These are phyloP conservation scores for Galium porrigens DNA, from an alignment of 305 asterid genomes.

Conservation along the genomic window DNA sequence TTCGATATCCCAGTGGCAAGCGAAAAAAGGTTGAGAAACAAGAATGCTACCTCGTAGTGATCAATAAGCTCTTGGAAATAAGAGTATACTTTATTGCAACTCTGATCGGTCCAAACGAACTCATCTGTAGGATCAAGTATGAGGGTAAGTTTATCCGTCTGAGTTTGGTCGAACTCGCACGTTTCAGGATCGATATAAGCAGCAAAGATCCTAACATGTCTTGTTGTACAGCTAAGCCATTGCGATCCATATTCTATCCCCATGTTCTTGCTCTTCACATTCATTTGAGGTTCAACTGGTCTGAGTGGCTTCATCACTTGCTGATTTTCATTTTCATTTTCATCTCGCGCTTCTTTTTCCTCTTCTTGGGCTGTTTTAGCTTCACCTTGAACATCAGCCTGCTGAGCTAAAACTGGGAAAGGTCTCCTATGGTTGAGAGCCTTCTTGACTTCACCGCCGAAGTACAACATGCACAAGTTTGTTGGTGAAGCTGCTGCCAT, in stretches of 20 bases:
- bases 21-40: not conserved
- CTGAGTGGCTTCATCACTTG: constrained; percentile 27
- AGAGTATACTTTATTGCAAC: constrained; percentile 55
- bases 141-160: constrained; percentile 73
- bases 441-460: constrained; percentile 23
- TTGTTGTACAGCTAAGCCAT: constrained; percentile 70
- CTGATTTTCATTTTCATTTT: constrained; percentile 11
- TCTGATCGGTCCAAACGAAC: constrained; percentile 69
- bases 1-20: not conserved
- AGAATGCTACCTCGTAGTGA: constrained; percentile 59
- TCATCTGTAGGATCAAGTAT: constrained; percentile 79
- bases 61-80: constrained; percentile 74
- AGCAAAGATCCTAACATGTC: constrained; percentile 69
- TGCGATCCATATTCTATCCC: constrained; percentile 57
- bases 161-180: constrained; percentile 63
- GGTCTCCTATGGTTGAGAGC: constrained; percentile 14
- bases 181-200: constrained; percentile 80
- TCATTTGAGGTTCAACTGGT: constrained; percentile 48
- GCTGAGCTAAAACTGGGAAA: constrained; percentile 39
- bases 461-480: constrained; percentile 40
- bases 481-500: constrained; percentile 58
- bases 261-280: constrained; percentile 68
- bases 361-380: constrained; percentile 19
- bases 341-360: constrained; percentile 10
- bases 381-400: constrained; percentile 37